Evolutionary conservation across 83 land plant genomes (phyloP).

Genomic region (Diphasiastrum complanatum): DNA sequence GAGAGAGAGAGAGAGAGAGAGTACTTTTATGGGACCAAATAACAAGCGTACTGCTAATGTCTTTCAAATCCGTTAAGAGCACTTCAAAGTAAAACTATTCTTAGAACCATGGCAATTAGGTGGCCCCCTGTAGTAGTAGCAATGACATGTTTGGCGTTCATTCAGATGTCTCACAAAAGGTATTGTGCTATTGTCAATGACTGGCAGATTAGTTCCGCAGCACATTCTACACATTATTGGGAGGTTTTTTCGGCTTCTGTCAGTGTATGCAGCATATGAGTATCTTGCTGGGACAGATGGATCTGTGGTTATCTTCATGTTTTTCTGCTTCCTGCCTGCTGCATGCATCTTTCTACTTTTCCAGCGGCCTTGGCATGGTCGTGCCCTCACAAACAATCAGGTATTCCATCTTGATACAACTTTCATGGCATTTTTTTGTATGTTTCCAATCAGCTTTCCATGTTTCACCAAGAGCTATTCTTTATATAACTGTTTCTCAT

Average conservation of each 20-base stretch:
- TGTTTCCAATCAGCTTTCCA: background rate
- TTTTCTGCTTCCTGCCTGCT: slow-evolving; percentile 22
- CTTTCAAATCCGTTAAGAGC: no score
- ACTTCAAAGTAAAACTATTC: no score
- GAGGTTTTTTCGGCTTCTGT: slow-evolving; percentile 28
- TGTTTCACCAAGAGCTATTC: background rate
- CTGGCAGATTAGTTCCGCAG: slow-evolving; percentile 12
- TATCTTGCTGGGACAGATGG: slow-evolving; percentile 16
- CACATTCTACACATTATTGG: slow-evolving; percentile 26
- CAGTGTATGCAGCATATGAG: slow-evolving; percentile 30
- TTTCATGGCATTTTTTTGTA: background rate
- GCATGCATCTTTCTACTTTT: slow-evolving; percentile 16
- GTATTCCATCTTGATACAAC: slow-evolving; percentile 6
- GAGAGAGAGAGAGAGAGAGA: no score
- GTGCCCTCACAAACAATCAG: slow-evolving; percentile 28
- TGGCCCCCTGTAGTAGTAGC: no score
- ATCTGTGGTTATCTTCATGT: slow-evolving; percentile 25
- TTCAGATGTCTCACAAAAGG: no score
- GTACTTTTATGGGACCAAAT: no score
- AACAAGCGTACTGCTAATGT: no score
- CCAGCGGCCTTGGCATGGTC: slow-evolving; percentile 35
- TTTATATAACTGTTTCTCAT: background rate
- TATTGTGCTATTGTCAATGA: no score
- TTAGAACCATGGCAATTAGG: no score
- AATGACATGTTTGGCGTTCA: no score